Evolutionary conservation across 1,284 basidiomycete genomes (phyloP), one percentile per base, ranked within the genome.

Genomic region (Melampsora americana): DNA sequence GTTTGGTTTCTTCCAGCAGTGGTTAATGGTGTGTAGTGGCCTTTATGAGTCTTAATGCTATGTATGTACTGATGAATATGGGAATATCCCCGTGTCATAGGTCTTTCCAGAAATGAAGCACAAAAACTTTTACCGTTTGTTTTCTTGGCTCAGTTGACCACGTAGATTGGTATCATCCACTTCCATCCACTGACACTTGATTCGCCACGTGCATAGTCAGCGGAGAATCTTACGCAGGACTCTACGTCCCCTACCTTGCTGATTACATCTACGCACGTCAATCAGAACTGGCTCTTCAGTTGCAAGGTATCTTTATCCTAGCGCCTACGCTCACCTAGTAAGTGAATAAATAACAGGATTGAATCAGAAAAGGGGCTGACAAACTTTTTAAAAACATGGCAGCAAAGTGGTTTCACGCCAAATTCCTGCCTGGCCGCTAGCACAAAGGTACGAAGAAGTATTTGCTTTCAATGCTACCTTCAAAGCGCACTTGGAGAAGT

Each of bases 401-500:
- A 70, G 69, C 48, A 9, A n/a, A 14, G 62, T 72, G 28, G 11
- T 72, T 35, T 62, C 62, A 35, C 60, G 65, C 28, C 70, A 72
- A 66, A 65, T 65, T 1, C 61, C 62, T 0, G 53, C 64, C 48
- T 42, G 48, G 32, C 70, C 70, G n/a, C 23, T 72, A 9, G 70
- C 65, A 12, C 53, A 72, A 48, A 60, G 70, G 42, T 72, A 72
- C 48, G 48, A 72, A 16, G 61, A 66, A 26, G 61, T 72, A 6
- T 72, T 72, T 39, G 70, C 70, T 32, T 72, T 72, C n/a, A 72
- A 72, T n/a, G 14, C 48, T 64, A 72, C 70, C 1, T 72, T 72
- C 46, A 50, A 50, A 48, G 46, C 44, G 1, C 61, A 62, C 4
- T 30, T 72, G 35, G 48, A 39, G 14, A 60, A 62, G 32, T 30